These are phyloP conservation scores for Astrothelium macrocarpum DNA, from an alignment of 495 filamentous ascomycete species.

Conservation along the genomic window DNA sequence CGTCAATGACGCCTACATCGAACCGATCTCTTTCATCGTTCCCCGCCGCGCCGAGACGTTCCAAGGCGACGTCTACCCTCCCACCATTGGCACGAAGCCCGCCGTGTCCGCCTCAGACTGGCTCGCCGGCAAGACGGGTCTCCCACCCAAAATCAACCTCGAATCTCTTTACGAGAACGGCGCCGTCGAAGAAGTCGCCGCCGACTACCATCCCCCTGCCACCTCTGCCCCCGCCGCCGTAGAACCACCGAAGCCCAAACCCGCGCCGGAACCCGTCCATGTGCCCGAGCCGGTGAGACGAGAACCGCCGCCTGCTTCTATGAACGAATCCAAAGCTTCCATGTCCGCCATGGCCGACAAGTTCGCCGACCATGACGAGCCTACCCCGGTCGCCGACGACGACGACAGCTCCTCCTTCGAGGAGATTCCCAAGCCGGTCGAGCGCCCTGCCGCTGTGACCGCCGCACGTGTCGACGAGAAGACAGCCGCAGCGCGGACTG, in stretches of 20 bases:
- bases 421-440: constrained; percentile 58
- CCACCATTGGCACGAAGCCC: constrained; percentile 63
- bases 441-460: constrained; percentile 32
- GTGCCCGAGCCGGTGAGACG: constrained; percentile 34
- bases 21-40: constrained; percentile 95
- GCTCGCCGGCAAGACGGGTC: constrained; percentile 70
- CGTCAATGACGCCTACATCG: constrained; percentile 85
- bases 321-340: constrained; percentile 74
- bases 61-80: constrained; percentile 94
- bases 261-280: constrained; percentile 42
- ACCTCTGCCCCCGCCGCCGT: constrained; percentile 39
- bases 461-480: constrained; percentile 23
- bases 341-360: constrained; percentile 77
- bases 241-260: constrained; percentile 44
- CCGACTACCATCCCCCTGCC: constrained; percentile 46
- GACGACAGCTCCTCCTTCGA: constrained; percentile 74
- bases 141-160: constrained; percentile 85
- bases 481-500: constrained; percentile 9
- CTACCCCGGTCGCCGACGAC: constrained; percentile 37
- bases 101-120: constrained; percentile 74
- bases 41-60: constrained; percentile 92
- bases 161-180: constrained; percentile 82
- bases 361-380: constrained; percentile 66
- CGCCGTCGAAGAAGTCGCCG: constrained; percentile 61
- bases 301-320: constrained; percentile 46